Evolutionary conservation across 2,329 filamentous ascomycete genomes (phyloP).

Genomic region (Talaromyces pinophilus): DNA sequence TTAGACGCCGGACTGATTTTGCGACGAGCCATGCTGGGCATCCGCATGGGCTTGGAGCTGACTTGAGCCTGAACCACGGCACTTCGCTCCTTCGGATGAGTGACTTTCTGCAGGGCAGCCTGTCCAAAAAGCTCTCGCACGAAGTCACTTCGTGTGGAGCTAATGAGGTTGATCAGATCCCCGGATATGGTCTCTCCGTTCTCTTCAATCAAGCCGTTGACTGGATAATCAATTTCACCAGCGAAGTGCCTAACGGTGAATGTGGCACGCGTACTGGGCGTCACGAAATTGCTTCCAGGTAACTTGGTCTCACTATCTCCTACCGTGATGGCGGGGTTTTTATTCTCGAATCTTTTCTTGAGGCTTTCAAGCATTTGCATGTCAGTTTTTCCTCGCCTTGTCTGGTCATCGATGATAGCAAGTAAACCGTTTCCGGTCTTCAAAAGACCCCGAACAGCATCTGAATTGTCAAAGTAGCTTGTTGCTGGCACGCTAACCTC

Average conservation of each 20-base stretch:
- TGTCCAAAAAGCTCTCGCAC: slow-evolving; percentile 92
- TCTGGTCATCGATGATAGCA: slow-evolving; percentile 95
- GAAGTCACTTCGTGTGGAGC: slow-evolving; percentile 83
- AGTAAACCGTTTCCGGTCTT: slow-evolving; percentile 91
- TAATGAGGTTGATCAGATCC: slow-evolving; percentile 92
- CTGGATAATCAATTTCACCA: slow-evolving; percentile 91
- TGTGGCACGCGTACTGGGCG: slow-evolving; percentile 73
- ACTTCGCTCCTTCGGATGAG: slow-evolving; percentile 86
- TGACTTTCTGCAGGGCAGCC: slow-evolving; percentile 85
- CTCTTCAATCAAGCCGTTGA: slow-evolving; percentile 85
- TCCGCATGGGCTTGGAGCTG: slow-evolving; percentile 89
- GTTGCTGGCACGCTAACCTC: slow-evolving; percentile 87
- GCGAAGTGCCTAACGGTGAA: slow-evolving; percentile 96
- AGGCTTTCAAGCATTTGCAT: slow-evolving; percentile 87
- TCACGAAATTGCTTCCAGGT: slow-evolving; percentile 86
- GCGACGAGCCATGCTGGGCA: slow-evolving; percentile 85
- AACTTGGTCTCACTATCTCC: slow-evolving; percentile 72
- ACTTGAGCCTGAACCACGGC: slow-evolving; percentile 96
- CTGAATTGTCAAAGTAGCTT: slow-evolving; percentile 97
- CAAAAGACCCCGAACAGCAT: slow-evolving; percentile 85
- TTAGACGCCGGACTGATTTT: slow-evolving; percentile 62
- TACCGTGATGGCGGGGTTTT: slow-evolving; percentile 86
- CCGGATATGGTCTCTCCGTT: slow-evolving; percentile 96
- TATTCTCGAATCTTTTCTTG: slow-evolving; percentile 89
- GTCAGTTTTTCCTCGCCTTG: slow-evolving; percentile 82